Evolutionary conservation across 179 eudicot species (phyloP), one percentile per base, ranked within the genome.

Genomic region (Heliamphora pulchella): DNA sequence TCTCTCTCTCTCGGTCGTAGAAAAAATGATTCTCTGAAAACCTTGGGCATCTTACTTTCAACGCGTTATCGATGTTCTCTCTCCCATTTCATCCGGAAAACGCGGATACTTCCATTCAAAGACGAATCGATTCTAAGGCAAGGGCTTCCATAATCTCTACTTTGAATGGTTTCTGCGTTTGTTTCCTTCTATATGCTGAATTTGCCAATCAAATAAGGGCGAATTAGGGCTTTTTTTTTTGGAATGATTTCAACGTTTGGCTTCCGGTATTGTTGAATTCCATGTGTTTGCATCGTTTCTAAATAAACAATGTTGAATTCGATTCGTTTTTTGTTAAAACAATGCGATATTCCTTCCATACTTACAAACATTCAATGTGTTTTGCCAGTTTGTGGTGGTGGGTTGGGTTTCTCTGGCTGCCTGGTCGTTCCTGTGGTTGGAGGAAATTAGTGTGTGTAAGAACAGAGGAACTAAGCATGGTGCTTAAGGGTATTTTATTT

Each of bases 51-150:
- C 54, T 50, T 73, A 39, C 10, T 3, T 0, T n/a, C 44, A 44
- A 46, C 48, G 15, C 43, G 1, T 0, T 58, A n/a, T 76, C 57
- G 22, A 77, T 13, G 18, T 9, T 11, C 44, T 47, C 31, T 71
- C 74, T 9, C 39, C 0, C 1, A 0, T 11, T 14, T 68, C 17
- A 4, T 15, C 5, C 48, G 18, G 13, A 47, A 43, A 8, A 8
- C 20, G 10, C 8, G 14, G 22, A 1, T 18, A n/a, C 39, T 71
- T 15, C 3, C 18, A 17, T 48, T 54, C 62, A 18, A 54, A 74
- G 39, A 20, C 63, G 63, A 54, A 10, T 53, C 48, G 6, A 46
- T 10, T 53, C 62, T 55, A 74, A 68, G 80, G 80, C 68, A 67
- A 67, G 64, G 54, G n/a, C 22, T 67, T 41, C 64, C 20, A 2